Conservation (phyloP, 768 basidiomycete genomes). For the Boletus speciosus region DNA sequence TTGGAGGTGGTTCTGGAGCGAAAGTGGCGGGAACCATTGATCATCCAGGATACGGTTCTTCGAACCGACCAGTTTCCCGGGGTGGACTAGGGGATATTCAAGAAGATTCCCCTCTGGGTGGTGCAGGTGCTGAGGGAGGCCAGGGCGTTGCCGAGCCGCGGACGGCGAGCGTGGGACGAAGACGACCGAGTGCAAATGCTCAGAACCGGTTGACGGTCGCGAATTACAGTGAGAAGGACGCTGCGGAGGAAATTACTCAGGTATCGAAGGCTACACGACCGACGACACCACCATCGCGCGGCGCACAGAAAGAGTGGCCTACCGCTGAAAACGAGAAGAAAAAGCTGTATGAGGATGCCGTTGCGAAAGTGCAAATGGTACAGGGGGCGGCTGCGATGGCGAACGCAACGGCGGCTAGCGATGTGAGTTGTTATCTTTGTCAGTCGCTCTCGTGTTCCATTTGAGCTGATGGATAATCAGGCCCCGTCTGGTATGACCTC, state of each 20-base stretch:
- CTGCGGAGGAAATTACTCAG: conserved; percentile 29
- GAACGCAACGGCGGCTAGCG: conserved; percentile 24
- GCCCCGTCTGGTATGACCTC: neutral
- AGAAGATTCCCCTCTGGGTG: conserved; percentile 11
- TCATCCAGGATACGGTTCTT: conserved; percentile 26
- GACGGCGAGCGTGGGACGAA: conserved; percentile 17
- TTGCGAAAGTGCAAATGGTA: conserved; percentile 36
- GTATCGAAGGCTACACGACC: conserved; percentile 9
- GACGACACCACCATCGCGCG: conserved; percentile 28
- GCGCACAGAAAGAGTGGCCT: conserved; percentile 19
- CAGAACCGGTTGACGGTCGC: conserved; percentile 40
- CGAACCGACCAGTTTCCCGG: conserved; percentile 12
- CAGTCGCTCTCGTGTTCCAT: neutral
- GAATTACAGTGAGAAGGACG: conserved; percentile 41
- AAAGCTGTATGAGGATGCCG: conserved; percentile 36
- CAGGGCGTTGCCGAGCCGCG: conserved; percentile 8
- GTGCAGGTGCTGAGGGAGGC: conserved; percentile 2
- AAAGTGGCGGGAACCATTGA: conserved; percentile 22
- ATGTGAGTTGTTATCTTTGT: conserved; percentile 19
- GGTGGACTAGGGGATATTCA: conserved; percentile 25
- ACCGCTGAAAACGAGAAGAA: conserved; percentile 48
- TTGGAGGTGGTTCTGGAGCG: conserved; percentile 9
- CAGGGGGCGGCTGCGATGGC: conserved; percentile 34
- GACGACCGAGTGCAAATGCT: conserved; percentile 31
- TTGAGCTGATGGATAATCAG: conserved; percentile 12